Conservation (phyloP, 495 filamentous ascomycete genomes). For the Penicillium taxi region DNA sequence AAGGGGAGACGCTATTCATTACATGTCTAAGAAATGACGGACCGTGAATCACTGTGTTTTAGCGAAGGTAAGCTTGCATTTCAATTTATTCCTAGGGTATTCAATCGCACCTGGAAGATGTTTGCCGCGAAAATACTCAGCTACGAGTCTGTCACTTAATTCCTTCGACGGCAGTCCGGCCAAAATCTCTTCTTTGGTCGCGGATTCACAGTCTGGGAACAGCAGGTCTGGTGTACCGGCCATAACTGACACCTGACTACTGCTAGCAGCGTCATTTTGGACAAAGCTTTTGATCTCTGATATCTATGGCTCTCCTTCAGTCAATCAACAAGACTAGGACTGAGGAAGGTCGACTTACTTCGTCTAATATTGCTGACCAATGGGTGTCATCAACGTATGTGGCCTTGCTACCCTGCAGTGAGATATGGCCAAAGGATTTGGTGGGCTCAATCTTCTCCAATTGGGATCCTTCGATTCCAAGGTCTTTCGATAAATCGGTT, state of each 20-base stretch:
- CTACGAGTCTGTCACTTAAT: slow-evolving; percentile 9
- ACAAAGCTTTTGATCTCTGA: slow-evolving; percentile 80
- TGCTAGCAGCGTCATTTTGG: slow-evolving; percentile 33
- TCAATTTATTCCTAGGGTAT: too few relatives aligned
- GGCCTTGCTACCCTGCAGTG: slow-evolving; percentile 7
- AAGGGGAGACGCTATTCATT: neutral
- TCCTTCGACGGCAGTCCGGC: slow-evolving; percentile 4
- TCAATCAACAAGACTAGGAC: neutral
- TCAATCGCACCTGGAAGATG: slow-evolving; percentile 4
- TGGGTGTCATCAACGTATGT: slow-evolving; percentile 24
- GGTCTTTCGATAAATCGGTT: neutral
- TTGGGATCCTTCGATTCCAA: neutral
- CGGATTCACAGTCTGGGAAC: slow-evolving; percentile 1
- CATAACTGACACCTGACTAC: neutral
- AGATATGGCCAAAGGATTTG: slow-evolving; percentile 7
- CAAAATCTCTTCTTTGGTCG: slow-evolving; percentile 10
- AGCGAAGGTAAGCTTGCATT: too few relatives aligned
- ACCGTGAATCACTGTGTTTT: slow-evolving; percentile 12
- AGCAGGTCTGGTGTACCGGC: slow-evolving; percentile 1
- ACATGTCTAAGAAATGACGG: slow-evolving; percentile 13
- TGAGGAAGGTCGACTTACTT: slow-evolving; percentile 10
- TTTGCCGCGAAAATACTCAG: slow-evolving; percentile 8
- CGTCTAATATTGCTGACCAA: slow-evolving; percentile 25
- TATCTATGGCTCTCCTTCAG: slow-evolving; percentile 40
- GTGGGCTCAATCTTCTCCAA: slow-evolving; percentile 1